Percentiles rank a stretch among this genome's conserved stretches.
Evolutionary conservation across 331 rosid genomes (phyloP).

Genomic region (Ulmus americana): DNA sequence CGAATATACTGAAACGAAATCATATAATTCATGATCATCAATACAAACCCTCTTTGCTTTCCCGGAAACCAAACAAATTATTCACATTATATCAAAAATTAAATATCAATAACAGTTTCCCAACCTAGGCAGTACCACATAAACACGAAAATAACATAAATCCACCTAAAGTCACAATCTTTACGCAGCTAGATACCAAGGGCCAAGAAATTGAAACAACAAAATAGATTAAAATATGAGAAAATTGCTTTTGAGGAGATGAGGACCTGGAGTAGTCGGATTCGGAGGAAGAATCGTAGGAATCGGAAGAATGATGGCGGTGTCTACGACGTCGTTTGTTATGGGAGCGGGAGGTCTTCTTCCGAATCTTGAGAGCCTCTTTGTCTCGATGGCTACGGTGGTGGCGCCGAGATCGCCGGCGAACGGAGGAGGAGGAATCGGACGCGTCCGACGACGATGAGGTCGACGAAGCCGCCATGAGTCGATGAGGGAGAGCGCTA

Average conservation of each 20-base stretch:
- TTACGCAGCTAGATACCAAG: neutral
- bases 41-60: too few relatives aligned
- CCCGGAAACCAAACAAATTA: too few relatives aligned
- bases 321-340: conserved; percentile 71
- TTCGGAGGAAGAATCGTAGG: conserved; percentile 39
- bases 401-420: conserved; percentile 50
- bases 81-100: too few relatives aligned
- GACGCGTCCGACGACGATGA: conserved; percentile 33
- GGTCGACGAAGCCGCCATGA: conserved; percentile 68
- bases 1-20: too few relatives aligned
- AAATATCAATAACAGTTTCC: too few relatives aligned
- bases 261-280: conserved; percentile 55
- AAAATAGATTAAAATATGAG: neutral
- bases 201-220: neutral
- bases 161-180: too few relatives aligned
- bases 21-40: too few relatives aligned
- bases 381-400: conserved; percentile 52
- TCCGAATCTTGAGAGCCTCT: conserved; percentile 58
- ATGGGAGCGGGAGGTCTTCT: conserved; percentile 52
- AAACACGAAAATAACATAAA: neutral
- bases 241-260: neutral
- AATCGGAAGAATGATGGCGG: conserved; percentile 48
- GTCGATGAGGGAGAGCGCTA: neutral
- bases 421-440: conserved; percentile 34
- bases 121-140: too few relatives aligned